Conservation (phyloP, 1,284 basidiomycete genomes). For the Pholiota adiposa region DNA sequence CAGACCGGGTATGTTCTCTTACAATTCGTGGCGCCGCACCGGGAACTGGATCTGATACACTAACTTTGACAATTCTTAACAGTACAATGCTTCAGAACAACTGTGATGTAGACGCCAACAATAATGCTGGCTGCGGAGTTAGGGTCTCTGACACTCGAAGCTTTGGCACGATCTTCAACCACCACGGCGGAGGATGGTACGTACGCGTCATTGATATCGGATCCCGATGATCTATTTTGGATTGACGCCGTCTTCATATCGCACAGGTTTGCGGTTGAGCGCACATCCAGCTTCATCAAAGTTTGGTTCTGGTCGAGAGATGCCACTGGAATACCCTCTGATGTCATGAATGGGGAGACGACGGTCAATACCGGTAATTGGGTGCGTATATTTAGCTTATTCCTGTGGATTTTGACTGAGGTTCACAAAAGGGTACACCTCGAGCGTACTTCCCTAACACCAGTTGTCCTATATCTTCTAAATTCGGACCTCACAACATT, state of each 20-base stretch:
- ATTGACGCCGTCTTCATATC: background rate
- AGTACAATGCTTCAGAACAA: conserved; percentile 45
- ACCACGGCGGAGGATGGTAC: conserved; percentile 64
- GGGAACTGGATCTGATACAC: background rate
- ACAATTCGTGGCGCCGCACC: background rate
- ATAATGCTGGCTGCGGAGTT: conserved; percentile 73
- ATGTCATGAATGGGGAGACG: conserved; percentile 44
- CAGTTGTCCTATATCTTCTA: conserved; percentile 50
- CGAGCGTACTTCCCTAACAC: conserved; percentile 59
- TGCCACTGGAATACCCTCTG: conserved; percentile 45
- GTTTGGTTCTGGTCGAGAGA: conserved; percentile 65
- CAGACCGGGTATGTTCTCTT: conserved; percentile 52
- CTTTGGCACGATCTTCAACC: conserved; percentile 67
- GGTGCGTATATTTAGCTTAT: conserved; percentile 34
- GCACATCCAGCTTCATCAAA: conserved; percentile 50
- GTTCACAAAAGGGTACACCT: conserved; percentile 51
- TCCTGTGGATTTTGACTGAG: background rate
- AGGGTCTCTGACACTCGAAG: conserved; percentile 44
- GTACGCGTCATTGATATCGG: conserved; percentile 28
- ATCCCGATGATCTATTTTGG: background rate
- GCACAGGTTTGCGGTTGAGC: conserved; percentile 55
- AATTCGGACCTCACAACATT: conserved; percentile 63
- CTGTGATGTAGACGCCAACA: conserved; percentile 59
- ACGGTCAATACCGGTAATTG: conserved; percentile 51
- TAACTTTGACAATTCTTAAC: background rate